Evolutionary conservation across 179 eudicot genomes (phyloP).

Genomic region (Monotropa hypopitys): DNA sequence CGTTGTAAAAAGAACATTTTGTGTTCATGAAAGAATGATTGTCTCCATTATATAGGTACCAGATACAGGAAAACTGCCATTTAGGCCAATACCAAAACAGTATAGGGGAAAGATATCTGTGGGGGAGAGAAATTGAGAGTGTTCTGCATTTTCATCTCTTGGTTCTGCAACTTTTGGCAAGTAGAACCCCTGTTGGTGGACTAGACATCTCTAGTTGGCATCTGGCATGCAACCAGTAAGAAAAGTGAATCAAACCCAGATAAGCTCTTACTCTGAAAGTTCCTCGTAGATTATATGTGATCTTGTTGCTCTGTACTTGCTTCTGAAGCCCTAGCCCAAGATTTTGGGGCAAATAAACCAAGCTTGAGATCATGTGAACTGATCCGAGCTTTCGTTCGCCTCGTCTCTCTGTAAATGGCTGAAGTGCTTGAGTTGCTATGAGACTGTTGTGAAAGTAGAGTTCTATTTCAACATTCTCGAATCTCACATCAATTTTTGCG

Average conservation of each 20-base stretch:
- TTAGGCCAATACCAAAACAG: background rate
- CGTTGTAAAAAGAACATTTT: background rate
- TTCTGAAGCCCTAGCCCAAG: constrained; percentile 52
- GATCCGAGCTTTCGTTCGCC: constrained; percentile 31
- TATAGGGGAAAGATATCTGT: too few species aligned
- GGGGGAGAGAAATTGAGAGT: too few species aligned
- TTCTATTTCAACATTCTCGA: constrained; percentile 34
- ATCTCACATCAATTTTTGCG: constrained; percentile 39
- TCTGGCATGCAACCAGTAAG: constrained; percentile 54
- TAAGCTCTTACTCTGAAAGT: constrained; percentile 45
- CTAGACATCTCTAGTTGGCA: constrained; percentile 70
- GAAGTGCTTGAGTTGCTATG: constrained; percentile 37
- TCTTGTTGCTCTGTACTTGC: constrained; percentile 47
- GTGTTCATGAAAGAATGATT: background rate
- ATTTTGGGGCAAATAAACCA: constrained; percentile 55
- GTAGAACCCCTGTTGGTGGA: constrained; percentile 63
- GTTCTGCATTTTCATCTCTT: constrained; percentile 26
- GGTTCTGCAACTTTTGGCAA: constrained; percentile 48
- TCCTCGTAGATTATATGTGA: constrained; percentile 46
- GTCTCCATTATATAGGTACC: background rate
- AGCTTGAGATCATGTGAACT: constrained; percentile 49
- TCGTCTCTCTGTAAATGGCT: constrained; percentile 41
- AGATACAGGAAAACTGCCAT: background rate
- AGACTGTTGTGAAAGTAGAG: constrained; percentile 45
- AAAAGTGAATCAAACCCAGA: constrained; percentile 35